Base-by-base conservation (phyloP, 805 yeast species). In the Tetrapisispora pingtungensis region DNA sequence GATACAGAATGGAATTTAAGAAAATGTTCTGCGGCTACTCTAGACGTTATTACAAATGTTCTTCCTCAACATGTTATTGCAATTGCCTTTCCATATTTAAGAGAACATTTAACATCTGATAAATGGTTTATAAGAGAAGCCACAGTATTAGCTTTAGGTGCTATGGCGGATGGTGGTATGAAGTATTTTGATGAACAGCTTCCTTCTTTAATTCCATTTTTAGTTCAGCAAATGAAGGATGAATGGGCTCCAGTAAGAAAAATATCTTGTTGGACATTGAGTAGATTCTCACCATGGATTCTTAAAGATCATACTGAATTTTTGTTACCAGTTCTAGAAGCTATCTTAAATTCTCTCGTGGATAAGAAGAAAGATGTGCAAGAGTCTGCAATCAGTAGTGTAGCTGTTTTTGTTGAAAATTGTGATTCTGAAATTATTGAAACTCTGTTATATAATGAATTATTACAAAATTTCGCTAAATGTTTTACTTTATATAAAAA, bases 101-200 rank as follows among this genome's bases (percentile, higher is more conserved):
- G 84, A 61, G 79, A 77, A 38, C 76, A 80, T 43, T 77, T 93
- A 43, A 73, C 74, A 8, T 75, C 87, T 3, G 66, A 70, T 3
- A 76, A 81, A 47, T 93, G 98, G 98, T 86, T 84, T 20, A 76
- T 84, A 8, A 75, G 97, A 47, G 98, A 93, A 62, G 93, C 97
- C 6, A 80, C 96, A 1, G 89, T 93, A 24, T 70, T 93, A 39
- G 97, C 97, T 1, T 74, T 93, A 58, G 98, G 98, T 49, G 97
- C 97, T 26, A 80, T 90, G 57, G 85, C 95, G 32, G 89, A 83
- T 53, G 94, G 96, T 51, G 88, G 95, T 52, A 69, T 81, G 38
- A 85, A 81, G 45, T 72, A 75, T 42, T 80, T 88, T 5, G 65
- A 79, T 18, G 78, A 77, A 34, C 84, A 84, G 53, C 68, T 93